Evolutionary conservation across 179 eudicot species (phyloP).

Genomic region (Actinidia chinensis): DNA sequence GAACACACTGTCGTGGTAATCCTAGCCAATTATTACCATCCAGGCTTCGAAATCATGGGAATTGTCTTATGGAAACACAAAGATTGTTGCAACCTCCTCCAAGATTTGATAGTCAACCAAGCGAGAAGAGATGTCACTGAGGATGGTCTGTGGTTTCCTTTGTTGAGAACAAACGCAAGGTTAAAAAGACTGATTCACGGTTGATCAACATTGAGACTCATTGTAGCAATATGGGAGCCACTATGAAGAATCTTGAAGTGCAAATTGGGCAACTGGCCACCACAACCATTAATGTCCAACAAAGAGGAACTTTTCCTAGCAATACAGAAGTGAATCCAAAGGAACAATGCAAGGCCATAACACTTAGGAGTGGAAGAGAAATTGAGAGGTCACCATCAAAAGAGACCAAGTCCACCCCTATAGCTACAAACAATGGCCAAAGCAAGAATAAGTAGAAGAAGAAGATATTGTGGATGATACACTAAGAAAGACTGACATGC

Average conservation of each 20-base stretch:
- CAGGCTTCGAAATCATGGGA: background rate
- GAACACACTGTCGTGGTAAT: background rate
- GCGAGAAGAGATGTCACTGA: background rate
- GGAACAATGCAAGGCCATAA: slow-evolving; percentile 1
- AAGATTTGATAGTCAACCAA: background rate
- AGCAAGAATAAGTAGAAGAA: background rate
- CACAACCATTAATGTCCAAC: background rate
- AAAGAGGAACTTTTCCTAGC: background rate
- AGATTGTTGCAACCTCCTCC: background rate
- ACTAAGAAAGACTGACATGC: background rate
- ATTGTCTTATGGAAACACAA: background rate
- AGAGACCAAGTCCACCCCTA: background rate
- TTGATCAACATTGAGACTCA: background rate
- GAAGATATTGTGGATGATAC: background rate
- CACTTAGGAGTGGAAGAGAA: background rate
- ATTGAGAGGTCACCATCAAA: background rate
- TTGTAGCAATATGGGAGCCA: background rate
- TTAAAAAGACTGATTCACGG: background rate
- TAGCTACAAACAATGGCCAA: background rate
- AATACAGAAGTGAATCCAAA: background rate
- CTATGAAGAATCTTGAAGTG: slow-evolving; percentile 1
- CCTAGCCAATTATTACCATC: background rate
- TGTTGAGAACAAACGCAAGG: background rate
- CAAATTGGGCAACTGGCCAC: background rate
- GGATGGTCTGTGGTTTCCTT: background rate